Percentiles rank a stretch among this genome's conserved stretches.
These are phyloP conservation scores for Lasiodiplodia sp. DNA, from an alignment of 2,329 filamentous ascomycete species.

Conservation along the genomic window DNA sequence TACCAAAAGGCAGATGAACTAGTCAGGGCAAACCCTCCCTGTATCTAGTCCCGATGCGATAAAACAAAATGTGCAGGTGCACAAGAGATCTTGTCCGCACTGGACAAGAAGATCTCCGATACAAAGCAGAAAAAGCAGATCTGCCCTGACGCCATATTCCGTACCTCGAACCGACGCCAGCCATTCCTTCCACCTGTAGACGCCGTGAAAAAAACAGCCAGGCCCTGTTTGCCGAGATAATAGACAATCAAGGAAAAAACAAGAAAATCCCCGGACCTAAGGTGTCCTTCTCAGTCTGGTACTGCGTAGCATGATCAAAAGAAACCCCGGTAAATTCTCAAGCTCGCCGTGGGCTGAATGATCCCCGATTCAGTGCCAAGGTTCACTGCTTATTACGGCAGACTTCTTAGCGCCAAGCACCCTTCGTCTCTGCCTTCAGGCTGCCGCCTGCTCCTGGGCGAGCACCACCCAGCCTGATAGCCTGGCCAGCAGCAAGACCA, in stretches of 20 bases:
- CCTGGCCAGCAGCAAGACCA: constrained; percentile 41
- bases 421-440: constrained; percentile 29
- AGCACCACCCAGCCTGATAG: constrained; percentile 34
- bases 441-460: constrained; percentile 30
- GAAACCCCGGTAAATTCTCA: background rate
- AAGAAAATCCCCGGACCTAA: background rate
- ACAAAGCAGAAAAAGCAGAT: constrained; percentile 6
- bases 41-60: background rate
- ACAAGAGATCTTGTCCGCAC: background rate
- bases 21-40: background rate
- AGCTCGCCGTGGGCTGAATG: background rate
- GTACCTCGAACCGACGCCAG: background rate
- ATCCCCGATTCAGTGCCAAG: background rate
- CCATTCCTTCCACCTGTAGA: background rate
- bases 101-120: constrained; percentile 4
- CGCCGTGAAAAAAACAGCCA: background rate
- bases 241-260: background rate
- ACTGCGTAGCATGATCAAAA: constrained; percentile 5
- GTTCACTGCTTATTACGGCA: background rate
- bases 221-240: background rate
- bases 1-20: constrained; percentile 2
- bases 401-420: constrained; percentile 30
- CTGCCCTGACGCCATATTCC: constrained; percentile 5
- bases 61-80: constrained; percentile 1
- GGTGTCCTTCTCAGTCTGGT: background rate